Evolutionary conservation across 1,284 basidiomycete species (phyloP).

Genomic region (Irpex sp.): DNA sequence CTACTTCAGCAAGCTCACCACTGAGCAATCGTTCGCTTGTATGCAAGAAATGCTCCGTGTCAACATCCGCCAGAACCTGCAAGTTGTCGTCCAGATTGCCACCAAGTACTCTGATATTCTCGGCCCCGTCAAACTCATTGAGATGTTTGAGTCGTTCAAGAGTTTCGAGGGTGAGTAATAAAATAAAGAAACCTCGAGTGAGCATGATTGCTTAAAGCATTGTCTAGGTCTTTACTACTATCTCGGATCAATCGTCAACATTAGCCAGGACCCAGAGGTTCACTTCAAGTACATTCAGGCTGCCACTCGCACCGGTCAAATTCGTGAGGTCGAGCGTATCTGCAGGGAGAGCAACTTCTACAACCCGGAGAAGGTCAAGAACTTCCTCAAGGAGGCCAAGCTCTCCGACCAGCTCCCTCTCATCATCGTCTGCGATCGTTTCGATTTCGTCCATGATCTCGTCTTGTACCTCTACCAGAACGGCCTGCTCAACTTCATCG

Average conservation of each 20-base stretch:
- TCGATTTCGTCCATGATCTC: slow-evolving; percentile 99
- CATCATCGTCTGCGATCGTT: slow-evolving; percentile 99
- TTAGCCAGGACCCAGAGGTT: slow-evolving; percentile 94
- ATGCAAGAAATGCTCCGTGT: slow-evolving; percentile 96
- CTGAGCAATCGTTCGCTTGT: slow-evolving; percentile 97
- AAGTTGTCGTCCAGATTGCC: slow-evolving; percentile 96
- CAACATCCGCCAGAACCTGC: slow-evolving; percentile 97
- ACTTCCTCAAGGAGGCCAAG: slow-evolving; percentile 99
- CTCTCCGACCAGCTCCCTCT: slow-evolving; percentile 95
- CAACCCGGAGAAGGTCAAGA: slow-evolving; percentile 99
- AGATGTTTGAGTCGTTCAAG: slow-evolving; percentile 99
- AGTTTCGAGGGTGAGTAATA: slow-evolving; percentile 79
- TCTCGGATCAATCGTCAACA: slow-evolving; percentile 95
- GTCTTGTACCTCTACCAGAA: slow-evolving; percentile 99
- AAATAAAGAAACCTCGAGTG: not conserved
- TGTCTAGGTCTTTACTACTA: slow-evolving; percentile 91
- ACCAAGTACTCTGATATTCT: slow-evolving; percentile 99
- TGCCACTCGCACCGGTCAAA: slow-evolving; percentile 96
- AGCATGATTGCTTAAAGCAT: not conserved
- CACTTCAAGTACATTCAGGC: slow-evolving; percentile 99
- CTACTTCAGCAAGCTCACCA: slow-evolving; percentile 97
- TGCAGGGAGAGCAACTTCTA: slow-evolving; percentile 97
- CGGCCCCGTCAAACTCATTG: slow-evolving; percentile 95
- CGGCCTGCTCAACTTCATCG: slow-evolving; percentile 95
- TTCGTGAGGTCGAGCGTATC: slow-evolving; percentile 98